A percentile compares a stretch with the other conserved stretches of the same genome.
phyloP scores from a whole-genome alignment of 169 alveolate genomes.

The Eimeria falciformis region DNA sequence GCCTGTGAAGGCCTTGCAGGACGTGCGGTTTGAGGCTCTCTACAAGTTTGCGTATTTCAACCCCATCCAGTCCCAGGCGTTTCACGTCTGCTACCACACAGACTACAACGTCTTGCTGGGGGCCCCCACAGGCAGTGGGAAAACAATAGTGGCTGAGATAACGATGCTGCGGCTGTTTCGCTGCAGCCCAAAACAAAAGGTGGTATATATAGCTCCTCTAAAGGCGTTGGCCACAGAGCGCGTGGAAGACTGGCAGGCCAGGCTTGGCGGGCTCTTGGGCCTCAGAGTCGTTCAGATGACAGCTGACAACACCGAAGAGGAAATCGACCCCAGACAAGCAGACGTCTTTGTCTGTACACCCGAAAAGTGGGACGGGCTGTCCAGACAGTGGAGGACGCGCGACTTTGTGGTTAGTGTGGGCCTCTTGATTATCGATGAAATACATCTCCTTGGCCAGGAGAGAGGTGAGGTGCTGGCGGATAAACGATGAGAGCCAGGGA shows the following conservation, averaged over 20 bases:
- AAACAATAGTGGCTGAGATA: slow-evolving; percentile 98
- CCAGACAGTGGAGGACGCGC: slow-evolving; percentile 98
- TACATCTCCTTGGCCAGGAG: slow-evolving; percentile 97
- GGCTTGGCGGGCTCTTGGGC: slow-evolving; percentile 85
- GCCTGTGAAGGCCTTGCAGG: slow-evolving; percentile 78
- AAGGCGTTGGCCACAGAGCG: slow-evolving; percentile 97
- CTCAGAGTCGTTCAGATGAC: slow-evolving; percentile 97
- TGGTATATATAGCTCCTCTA: slow-evolving; percentile 98
- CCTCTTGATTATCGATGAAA: slow-evolving; percentile 98
- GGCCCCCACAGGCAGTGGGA: slow-evolving; percentile 99
- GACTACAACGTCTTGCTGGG: slow-evolving; percentile 98
- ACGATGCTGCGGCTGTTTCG: slow-evolving; percentile 94
- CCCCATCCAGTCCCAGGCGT: slow-evolving; percentile 86
- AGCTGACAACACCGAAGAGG: slow-evolving; percentile 83
- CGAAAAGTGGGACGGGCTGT: slow-evolving; percentile 99
- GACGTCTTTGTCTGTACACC: slow-evolving; percentile 98
- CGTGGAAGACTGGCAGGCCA: slow-evolving; percentile 87
- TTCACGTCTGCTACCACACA: slow-evolving; percentile 94
- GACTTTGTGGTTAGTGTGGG: slow-evolving; percentile 94
- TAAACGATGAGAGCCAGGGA: too few species aligned
- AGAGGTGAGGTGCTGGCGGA: too few species aligned
- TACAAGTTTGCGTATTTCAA: slow-evolving; percentile 82
- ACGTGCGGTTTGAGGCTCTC: slow-evolving; percentile 75
- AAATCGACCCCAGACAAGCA: slow-evolving; percentile 81
- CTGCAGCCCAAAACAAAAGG: slow-evolving; percentile 88